Evolutionary conservation across 1,284 basidiomycete species (phyloP).

Genomic region (Somion occarium): DNA sequence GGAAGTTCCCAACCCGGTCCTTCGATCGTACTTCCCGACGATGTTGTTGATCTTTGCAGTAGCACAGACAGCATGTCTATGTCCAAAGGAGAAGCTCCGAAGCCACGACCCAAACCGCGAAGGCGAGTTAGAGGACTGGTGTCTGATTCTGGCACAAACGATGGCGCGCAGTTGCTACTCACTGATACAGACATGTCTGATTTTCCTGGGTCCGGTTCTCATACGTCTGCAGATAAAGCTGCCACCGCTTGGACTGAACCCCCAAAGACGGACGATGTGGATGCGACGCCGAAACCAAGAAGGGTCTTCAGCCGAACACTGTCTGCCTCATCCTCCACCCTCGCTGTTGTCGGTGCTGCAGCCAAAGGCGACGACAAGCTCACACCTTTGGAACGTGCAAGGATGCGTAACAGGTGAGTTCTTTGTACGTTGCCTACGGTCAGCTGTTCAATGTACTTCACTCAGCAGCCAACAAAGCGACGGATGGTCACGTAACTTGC

Average conservation of each 20-base stretch:
- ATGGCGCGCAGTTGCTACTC: no score
- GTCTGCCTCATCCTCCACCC: neutral
- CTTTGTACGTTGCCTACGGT: no score
- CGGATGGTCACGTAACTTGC: neutral
- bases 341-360: neutral
- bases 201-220: neutral
- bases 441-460: no score
- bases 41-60: neutral
- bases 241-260: neutral
- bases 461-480: neutral
- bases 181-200: neutral
- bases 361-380: neutral
- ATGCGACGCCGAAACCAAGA: neutral
- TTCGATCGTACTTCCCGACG: neutral
- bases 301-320: neutral
- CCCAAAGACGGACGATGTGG: constrained; percentile 1
- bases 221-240: no score
- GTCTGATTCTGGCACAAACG: no score
- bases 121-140: neutral
- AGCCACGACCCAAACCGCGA: neutral
- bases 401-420: neutral
- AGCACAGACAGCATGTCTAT: neutral
- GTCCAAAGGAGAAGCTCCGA: neutral
- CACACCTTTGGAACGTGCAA: neutral
- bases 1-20: neutral